Evolutionary conservation across 257 asterid species (phyloP).

Genomic region (Capsicum pubescens): DNA sequence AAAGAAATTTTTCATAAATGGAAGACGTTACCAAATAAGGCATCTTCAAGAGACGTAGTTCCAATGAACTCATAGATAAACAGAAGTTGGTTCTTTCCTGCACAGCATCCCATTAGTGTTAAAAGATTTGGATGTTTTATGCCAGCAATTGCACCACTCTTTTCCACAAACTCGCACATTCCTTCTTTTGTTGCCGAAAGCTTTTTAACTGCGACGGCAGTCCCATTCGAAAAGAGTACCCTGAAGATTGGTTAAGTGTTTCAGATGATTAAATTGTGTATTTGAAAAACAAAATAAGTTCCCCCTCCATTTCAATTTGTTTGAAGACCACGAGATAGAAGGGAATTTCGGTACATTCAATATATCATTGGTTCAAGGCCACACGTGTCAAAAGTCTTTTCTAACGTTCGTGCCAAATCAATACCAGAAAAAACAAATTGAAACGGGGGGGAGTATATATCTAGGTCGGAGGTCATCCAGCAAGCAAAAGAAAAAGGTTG

Average conservation of each 20-base stretch:
- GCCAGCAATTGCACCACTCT: background rate
- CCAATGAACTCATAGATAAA: conserved; percentile 29
- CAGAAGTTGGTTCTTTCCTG: conserved; percentile 20
- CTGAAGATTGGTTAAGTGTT: conserved; percentile 19
- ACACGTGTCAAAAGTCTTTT: no score
- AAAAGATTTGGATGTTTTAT: conserved; percentile 27
- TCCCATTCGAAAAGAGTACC: background rate
- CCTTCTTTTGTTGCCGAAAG: conserved; percentile 10
- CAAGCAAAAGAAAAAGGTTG: no score
- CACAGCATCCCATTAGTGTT: conserved; percentile 26
- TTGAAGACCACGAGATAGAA: no score
- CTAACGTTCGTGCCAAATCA: no score
- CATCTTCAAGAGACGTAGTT: conserved; percentile 24
- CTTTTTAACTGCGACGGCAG: background rate
- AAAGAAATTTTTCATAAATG: background rate
- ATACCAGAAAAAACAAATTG: no score
- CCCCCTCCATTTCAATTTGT: no score
- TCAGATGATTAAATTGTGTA: background rate
- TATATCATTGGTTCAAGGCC: no score
- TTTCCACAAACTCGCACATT: conserved; percentile 14
- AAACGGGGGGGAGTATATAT: no score
- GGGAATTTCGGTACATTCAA: no score
- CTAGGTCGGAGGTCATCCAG: no score
- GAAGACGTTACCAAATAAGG: conserved; percentile 28
- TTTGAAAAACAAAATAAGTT: background rate